phyloP scores from a whole-genome alignment of 495 filamentous ascomycete genomes.

The Neurospora sp. region DNA sequence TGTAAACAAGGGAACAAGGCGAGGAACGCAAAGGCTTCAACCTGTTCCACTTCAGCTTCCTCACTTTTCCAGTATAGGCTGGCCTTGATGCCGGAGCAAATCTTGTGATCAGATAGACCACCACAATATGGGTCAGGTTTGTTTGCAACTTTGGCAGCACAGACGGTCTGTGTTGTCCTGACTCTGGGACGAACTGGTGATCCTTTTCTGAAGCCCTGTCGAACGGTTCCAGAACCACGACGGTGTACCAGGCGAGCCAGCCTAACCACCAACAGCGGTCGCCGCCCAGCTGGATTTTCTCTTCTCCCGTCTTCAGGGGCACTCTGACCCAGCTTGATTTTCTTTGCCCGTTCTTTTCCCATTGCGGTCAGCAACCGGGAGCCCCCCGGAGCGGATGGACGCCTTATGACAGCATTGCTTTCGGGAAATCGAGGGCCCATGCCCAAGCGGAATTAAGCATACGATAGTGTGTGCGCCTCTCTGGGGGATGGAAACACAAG shows the following conservation, averaged over 20 bases:
- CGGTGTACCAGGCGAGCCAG: not conserved
- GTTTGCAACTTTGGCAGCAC: not conserved
- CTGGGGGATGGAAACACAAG: not conserved
- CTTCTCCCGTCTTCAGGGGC: not conserved
- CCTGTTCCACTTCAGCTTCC: not conserved
- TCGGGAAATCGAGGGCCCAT: not conserved
- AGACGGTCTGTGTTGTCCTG: not conserved
- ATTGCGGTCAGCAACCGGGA: not conserved
- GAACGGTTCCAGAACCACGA: not conserved
- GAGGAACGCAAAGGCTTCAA: conserved; percentile 13
- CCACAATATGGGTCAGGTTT: not conserved
- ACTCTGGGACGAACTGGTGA: not conserved
- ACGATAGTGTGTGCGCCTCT: not conserved
- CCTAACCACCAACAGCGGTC: not conserved
- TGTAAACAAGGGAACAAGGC: conserved; percentile 12
- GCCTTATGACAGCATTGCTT: not conserved
- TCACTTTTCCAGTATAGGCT: not conserved
- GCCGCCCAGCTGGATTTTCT: not conserved
- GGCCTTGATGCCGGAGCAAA: not conserved
- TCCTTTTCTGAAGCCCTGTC: not conserved
- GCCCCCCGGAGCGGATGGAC: not conserved
- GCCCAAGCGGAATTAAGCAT: not conserved
- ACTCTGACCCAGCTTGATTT: not conserved
- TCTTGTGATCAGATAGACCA: not conserved
- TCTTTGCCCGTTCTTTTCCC: not conserved